phyloP scores from a whole-genome alignment of 23 red algal genomes.

The Gracilariopsis chorda region DNA sequence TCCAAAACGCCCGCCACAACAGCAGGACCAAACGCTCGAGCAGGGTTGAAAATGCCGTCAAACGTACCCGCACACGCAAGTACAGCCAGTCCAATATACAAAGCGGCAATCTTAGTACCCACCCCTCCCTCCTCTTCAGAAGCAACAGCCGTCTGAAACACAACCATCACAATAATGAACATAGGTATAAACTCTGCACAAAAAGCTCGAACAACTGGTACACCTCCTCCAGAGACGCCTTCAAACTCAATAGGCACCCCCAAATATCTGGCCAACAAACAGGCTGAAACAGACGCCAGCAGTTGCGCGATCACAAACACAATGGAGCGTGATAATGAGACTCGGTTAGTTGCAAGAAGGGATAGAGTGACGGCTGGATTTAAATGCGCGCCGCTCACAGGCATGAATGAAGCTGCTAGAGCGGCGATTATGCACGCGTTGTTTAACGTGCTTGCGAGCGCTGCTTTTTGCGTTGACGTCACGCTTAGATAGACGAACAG shows the following conservation, averaged over 20 bases:
- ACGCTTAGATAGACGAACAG: constrained; percentile 69
- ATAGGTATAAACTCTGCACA: constrained; percentile 59
- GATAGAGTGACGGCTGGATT: constrained; percentile 60
- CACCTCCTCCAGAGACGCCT: neutral
- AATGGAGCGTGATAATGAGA: constrained; percentile 9
- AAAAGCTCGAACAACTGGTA: constrained; percentile 36
- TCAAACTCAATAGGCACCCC: constrained; percentile 15
- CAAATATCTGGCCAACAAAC: constrained; percentile 18
- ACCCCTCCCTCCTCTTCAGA: constrained; percentile 48
- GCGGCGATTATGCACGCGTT: constrained; percentile 40
- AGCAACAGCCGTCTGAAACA: constrained; percentile 58
- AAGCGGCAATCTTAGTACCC: constrained; percentile 33
- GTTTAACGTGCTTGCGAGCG: constrained; percentile 35
- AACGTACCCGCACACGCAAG: constrained; percentile 46
- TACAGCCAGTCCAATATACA: constrained; percentile 62
- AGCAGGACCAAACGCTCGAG: constrained; percentile 54
- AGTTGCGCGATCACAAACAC: constrained; percentile 39
- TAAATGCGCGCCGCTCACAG: constrained; percentile 59
- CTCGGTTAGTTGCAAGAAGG: constrained; percentile 30
- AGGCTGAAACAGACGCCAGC: constrained; percentile 34
- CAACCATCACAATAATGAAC: constrained; percentile 55
- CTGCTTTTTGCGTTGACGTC: neutral
- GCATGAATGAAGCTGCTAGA: constrained; percentile 52
- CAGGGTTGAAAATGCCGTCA: constrained; percentile 52
- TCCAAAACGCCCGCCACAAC: neutral